Evolutionary conservation across 306 rosid species (phyloP).

Genomic region (Senna tora): DNA sequence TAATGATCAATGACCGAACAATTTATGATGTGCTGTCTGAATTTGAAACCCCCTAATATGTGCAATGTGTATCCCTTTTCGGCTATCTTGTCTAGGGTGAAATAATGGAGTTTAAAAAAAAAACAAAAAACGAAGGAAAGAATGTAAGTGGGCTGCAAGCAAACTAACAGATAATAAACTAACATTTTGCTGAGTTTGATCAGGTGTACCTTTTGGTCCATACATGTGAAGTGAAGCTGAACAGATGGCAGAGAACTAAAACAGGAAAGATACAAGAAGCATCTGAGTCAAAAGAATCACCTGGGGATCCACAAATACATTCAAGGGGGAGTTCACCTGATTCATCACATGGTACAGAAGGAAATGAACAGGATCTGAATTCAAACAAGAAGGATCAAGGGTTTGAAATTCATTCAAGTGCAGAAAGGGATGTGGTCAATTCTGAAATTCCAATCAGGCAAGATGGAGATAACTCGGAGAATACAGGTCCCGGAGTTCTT

Average conservation of each 20-base stretch:
- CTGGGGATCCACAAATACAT: constrained; percentile 49
- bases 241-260: constrained; percentile 54
- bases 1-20: not conserved
- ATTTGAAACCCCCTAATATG: constrained; percentile 26
- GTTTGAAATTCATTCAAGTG: constrained; percentile 45
- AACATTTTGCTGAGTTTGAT: constrained; percentile 37
- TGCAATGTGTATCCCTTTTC: constrained; percentile 14
- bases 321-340: constrained; percentile 52
- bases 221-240: constrained; percentile 64
- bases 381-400: constrained; percentile 54
- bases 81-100: constrained; percentile 28
- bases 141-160: constrained; percentile 14
- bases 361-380: constrained; percentile 47
- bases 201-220: constrained; percentile 94
- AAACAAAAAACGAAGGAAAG: not conserved
- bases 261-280: constrained; percentile 48
- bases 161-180: constrained; percentile 40
- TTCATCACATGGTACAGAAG: constrained; percentile 45
- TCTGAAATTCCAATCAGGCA: constrained; percentile 48
- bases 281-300: constrained; percentile 52
- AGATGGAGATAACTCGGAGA: constrained; percentile 52
- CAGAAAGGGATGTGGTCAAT: constrained; percentile 43
- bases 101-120: constrained; percentile 12
- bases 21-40: constrained; percentile 28
- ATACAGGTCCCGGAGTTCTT: constrained; percentile 60